phyloP scores from a whole-genome alignment of 2,329 filamentous ascomycete genomes.

The Sclerotiophoma versabilis region DNA sequence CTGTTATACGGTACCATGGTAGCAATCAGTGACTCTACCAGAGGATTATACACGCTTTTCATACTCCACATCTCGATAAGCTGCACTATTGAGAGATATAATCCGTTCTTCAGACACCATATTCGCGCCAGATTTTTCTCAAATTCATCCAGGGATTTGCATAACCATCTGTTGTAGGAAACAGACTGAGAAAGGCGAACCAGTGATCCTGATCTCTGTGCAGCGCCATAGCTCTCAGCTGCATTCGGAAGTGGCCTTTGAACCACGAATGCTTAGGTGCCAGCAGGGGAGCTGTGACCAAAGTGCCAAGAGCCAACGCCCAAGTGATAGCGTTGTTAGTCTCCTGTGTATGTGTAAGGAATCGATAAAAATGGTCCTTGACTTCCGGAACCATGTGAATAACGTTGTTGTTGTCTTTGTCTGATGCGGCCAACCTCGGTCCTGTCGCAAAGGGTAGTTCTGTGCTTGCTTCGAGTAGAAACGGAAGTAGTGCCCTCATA shows the following conservation, averaged over 20 bases:
- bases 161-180: constrained; percentile 21
- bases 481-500: constrained; percentile 25
- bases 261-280: constrained; percentile 29
- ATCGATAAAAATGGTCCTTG: constrained; percentile 1
- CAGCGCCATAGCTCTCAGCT: constrained; percentile 18
- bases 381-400: background rate
- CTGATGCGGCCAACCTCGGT: background rate
- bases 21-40: too few species aligned
- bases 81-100: background rate
- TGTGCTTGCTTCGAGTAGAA: constrained; percentile 16
- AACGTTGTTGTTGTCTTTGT: background rate
- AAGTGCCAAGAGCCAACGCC: constrained; percentile 26
- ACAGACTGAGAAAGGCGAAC: constrained; percentile 16
- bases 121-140: constrained; percentile 6
- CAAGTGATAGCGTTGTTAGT: constrained; percentile 26
- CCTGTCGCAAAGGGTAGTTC: constrained; percentile 7
- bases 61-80: too few species aligned
- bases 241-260: constrained; percentile 20
- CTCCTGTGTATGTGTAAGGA: constrained; percentile 11
- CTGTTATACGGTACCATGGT: too few species aligned
- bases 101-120: background rate
- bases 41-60: too few species aligned
- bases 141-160: constrained; percentile 17
- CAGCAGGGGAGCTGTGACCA: constrained; percentile 19
- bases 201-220: constrained; percentile 11